Evolutionary conservation across 169 alveolate species (phyloP), one percentile per base, ranked within the genome.

Genomic region (Besnoitia besnoiti): DNA sequence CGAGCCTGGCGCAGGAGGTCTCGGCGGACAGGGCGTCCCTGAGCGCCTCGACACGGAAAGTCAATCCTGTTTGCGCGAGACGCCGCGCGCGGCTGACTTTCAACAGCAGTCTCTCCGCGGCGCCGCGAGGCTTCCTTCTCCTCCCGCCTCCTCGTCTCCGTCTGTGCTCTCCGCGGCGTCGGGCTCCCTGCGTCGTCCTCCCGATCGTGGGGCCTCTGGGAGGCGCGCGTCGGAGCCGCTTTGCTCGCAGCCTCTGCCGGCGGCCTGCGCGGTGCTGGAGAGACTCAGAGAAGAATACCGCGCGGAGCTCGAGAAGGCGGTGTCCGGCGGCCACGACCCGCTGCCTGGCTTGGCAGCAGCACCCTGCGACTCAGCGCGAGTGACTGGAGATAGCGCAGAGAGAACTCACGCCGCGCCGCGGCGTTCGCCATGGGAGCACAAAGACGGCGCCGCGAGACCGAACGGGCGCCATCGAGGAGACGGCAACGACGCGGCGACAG

Each of bases 291-390:
- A 73, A 16, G 84, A 73, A 21, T 37, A 12, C 40, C 33, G 42
- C 27, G 84, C 84, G 10, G 84, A 73, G 24, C 16, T 73, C 27
- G 49, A 39, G 84, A 73, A 73, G 84, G 46, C 84, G 46, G 84
- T 44, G 40, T 24, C 46, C 21, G 84, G 84, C 40, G 84, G 84
- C 4, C 84, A 73, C 46, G 49, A 37, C 84, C 84, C 46, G 24
- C 84, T 73, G 0, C 84, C 84, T n/a, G 84, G 30, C 40, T 73
- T 73, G 27, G 42, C 4, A 27, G 24, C 84, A 10, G 84, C n/a
- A n/a, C n/a, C n/a, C n/a, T n/a, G n/a, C n/a, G n/a, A 12, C 73
- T 55, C 73, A 55, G 73, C 35, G 16, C 35, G 8, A 55, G 73
- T 21, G 27, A 55, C 73, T 27, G n/a, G n/a, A 3, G 35, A 10